Base-by-base conservation (phyloP, 495 filamentous ascomycete genomes). In the Aspergillus asperescens region DNA sequence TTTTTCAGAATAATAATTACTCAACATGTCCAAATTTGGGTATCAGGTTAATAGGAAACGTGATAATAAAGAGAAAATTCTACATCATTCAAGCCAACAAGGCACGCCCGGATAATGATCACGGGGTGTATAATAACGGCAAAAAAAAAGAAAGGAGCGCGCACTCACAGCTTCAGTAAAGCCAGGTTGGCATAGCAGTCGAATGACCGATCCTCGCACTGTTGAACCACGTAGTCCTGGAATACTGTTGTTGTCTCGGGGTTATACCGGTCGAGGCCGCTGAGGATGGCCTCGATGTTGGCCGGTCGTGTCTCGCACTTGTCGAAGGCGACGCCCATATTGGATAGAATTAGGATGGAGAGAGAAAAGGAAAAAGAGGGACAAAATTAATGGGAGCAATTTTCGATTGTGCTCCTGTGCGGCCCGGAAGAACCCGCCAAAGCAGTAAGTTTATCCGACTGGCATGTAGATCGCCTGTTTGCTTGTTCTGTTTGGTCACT, bases 1-100 rank as follows among this genome's bases (percentile, higher is more conserved):
- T 62, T 65, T 72, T 63, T 66, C 64, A 55, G 59, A 60, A 62
- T 52, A 55, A 58, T 59, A n/a, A n/a, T n/a, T n/a, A 57, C 62
- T 69, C 68, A 66, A 66, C 69, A 70, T 60, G 51, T 56, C 67
- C 61, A 40, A 55, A n/a, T n/a, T 56, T 44, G 63, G 61, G 60
- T 60, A 63, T 95, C 89, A 87, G 90, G 82, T n/a, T 96, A 96
- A 96, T 96, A 95, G 89, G 89, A 95, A 96, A 96, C 92, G 90
- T 93, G 84, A 63, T 61, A 59, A 65, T 62, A 57, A 62, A n/a
- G 80, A 59, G 62, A 63, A 72, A 49, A 63, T 80, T 70, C 64
- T 79, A 86, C 88, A 88, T 95, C 87, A 71, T 54, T 58, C 20
- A 62, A 70, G 56, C 50, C 41, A 40, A 23, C 20, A 13, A 27